Evolutionary conservation across 73 alveolate species (phyloP).

Genomic region (Tetrahymena elliotti): DNA sequence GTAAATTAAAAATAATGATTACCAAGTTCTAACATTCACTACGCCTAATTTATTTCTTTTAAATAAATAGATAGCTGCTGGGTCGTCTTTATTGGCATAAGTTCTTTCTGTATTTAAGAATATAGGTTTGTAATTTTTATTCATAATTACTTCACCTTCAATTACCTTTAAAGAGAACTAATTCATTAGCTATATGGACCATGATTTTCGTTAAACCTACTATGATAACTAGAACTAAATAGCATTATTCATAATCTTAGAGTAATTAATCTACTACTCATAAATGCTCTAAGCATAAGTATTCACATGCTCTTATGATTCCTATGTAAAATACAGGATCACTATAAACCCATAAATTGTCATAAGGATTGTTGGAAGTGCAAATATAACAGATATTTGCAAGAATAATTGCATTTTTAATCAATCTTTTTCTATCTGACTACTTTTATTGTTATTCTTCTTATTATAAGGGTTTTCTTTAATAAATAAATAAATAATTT

Average conservation of each 20-base stretch:
- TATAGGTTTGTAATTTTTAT: background rate
- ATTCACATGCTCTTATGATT: background rate
- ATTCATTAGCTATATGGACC: background rate
- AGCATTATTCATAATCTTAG: background rate
- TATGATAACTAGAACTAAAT: background rate
- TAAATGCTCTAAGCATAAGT: background rate
- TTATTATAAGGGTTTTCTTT: background rate
- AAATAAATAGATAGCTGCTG: background rate
- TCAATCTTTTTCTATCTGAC: background rate
- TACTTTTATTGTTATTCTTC: background rate
- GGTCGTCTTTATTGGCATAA: background rate
- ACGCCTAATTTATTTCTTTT: background rate
- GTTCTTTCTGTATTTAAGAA: background rate
- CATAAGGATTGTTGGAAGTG: background rate
- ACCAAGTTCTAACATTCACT: background rate
- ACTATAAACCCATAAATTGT: background rate
- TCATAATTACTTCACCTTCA: background rate
- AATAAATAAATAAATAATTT: no score
- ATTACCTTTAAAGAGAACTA: background rate
- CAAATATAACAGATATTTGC: background rate
- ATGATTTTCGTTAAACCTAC: background rate
- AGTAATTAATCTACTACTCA: background rate
- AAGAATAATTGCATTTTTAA: background rate
- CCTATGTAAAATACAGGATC: background rate
- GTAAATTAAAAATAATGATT: background rate